Evolutionary conservation across 2,329 filamentous ascomycete species (phyloP).

Genomic region (Geosmithia flava): DNA sequence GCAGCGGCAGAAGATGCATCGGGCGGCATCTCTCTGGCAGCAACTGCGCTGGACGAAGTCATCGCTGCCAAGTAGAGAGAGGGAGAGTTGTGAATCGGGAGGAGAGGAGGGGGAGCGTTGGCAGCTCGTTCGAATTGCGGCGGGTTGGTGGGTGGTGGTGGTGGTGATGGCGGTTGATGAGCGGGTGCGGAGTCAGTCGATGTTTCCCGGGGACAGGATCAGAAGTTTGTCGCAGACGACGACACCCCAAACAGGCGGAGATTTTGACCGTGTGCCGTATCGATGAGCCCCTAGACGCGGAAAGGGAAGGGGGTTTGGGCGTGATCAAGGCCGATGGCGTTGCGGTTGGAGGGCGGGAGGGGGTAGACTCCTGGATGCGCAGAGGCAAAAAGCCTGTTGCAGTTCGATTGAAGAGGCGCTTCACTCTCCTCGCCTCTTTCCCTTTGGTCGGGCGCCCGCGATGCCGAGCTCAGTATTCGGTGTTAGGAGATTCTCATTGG

Average conservation of each 20-base stretch:
- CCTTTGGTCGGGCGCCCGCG: background rate
- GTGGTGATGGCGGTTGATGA: background rate
- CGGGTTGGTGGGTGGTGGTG: background rate
- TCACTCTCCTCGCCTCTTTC: background rate
- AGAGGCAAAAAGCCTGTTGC: background rate
- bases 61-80: slow-evolving; percentile 34
- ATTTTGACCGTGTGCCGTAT: background rate
- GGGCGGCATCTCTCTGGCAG: slow-evolving; percentile 3
- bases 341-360: background rate
- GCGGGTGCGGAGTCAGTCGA: background rate
- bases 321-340: background rate
- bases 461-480: background rate
- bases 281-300: background rate
- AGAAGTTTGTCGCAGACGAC: background rate
- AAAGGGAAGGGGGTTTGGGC: background rate
- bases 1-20: background rate
- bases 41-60: slow-evolving; percentile 41
- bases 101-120: slow-evolving; percentile 41
- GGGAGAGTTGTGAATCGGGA: slow-evolving; percentile 40
- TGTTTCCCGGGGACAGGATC: background rate
- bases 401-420: background rate
- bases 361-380: background rate
- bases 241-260: background rate
- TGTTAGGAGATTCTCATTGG: background rate
- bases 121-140: slow-evolving; percentile 3